A percentile compares a stretch with the other conserved stretches of the same genome.
phyloP scores from a whole-genome alignment of 129 eudicot genomes.

The Deinandra increscens region DNA sequence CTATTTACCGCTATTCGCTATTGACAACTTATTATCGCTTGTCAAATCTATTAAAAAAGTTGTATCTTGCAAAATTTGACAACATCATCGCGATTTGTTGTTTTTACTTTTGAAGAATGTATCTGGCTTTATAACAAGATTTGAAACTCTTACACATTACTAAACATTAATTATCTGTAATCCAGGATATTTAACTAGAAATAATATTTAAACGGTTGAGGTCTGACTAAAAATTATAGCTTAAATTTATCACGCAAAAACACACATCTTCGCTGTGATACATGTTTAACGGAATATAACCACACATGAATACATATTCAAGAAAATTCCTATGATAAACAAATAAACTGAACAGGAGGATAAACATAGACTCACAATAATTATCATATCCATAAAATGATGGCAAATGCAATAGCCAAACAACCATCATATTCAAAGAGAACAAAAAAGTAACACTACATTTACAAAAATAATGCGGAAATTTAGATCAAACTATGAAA shows the following conservation, averaged over 20 bases:
- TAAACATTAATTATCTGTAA: neutral
- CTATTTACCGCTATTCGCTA: no score
- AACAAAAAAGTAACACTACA: neutral
- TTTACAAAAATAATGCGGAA: neutral
- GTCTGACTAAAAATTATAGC: neutral
- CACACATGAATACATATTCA: neutral
- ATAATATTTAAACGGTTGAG: neutral
- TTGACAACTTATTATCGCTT: no score
- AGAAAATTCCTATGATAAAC: neutral
- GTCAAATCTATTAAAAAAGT: no score
- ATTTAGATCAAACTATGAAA: neutral
- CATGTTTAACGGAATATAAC: neutral
- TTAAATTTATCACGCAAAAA: neutral
- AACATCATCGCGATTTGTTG: neutral
- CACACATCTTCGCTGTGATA: neutral
- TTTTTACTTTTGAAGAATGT: no score
- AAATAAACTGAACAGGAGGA: neutral
- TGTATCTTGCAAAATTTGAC: neutral
- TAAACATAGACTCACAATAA: neutral
- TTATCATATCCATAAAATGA: slow-evolving; percentile 1
- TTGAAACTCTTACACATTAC: no score
- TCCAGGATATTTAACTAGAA: neutral
- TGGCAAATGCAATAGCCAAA: neutral
- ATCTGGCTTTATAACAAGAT: no score
- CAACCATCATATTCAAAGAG: neutral